Base-by-base conservation (phyloP, 2,329 filamentous ascomycete genomes). In the Venturiaceae sp. region DNA sequence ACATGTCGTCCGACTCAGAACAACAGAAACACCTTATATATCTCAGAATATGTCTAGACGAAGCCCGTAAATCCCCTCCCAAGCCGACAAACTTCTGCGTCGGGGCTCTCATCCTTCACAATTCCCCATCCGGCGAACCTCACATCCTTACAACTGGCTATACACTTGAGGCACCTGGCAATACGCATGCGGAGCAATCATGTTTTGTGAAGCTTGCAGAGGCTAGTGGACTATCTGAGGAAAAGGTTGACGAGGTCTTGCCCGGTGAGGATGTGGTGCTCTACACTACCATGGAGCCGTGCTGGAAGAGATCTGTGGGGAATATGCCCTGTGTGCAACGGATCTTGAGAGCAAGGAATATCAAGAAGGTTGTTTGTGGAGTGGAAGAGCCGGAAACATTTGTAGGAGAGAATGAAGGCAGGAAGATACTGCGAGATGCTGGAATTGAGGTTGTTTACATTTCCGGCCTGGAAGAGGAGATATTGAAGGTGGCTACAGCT, bases 141-240 rank as follows among this genome's bases (percentile, higher is more conserved):
- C 72, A 73, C 44, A 77, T 95, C 60, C 78, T 95, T 30, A 83
- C 88, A 0, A 88, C 89, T 1, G 92, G 94, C 58, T 97, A 92
- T 75, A 96, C 94, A 0, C 80, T 96, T 60, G 92, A 99, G 72
- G 83, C 92, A 3, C 80, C 84, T 0, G 94, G 92, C 44, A 99
- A 99, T 74, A 97, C 94, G 0, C 94, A 99, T 68, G 94, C 94
- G 3, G 94, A 99, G 70, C 91, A 99, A 74, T 92, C 87, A 71
- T 95, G 90, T 68, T 80, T 99, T 59, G 73, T 85, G 53, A 97
- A 99, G 71, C 80, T 85, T 62, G 74, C 74, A 53, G 46, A 53
- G 21, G 61, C 59, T 39, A 69, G 72, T 62, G 63, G 62, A 21
- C 60, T 71, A 5, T 62, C 77, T 0, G 84, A 87, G 63, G 80